Conservation (phyloP, 345 rosid genomes). For the Durio zibethinus region DNA sequence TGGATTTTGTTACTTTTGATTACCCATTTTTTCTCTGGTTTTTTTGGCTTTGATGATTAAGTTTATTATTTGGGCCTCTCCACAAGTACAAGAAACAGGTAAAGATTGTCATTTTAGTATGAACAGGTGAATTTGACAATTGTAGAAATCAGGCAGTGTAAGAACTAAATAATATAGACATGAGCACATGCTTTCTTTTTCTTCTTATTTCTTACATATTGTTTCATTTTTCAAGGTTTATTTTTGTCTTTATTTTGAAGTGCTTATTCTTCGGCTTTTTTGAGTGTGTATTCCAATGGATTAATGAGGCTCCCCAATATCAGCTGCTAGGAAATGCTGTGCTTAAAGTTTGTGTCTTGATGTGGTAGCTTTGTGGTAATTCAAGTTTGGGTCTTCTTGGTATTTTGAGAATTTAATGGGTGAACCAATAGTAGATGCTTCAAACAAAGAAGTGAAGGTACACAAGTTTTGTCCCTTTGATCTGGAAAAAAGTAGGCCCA, state of each 20-base stretch:
- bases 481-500: constrained; percentile 23
- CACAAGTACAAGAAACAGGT: constrained; percentile 39
- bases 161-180: constrained; percentile 4
- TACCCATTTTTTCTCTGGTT: neutral
- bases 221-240: constrained; percentile 8
- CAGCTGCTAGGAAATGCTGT: constrained; percentile 10
- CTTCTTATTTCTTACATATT: constrained; percentile 19
- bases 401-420: constrained; percentile 40
- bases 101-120: constrained; percentile 22
- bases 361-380: constrained; percentile 24
- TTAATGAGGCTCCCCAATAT: constrained; percentile 17
- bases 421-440: constrained; percentile 51
- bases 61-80: constrained; percentile 31
- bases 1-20: constrained; percentile 26
- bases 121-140: constrained; percentile 18
- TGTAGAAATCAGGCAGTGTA: neutral
- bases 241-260: constrained; percentile 32
- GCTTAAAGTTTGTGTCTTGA: constrained; percentile 12
- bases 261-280: constrained; percentile 20
- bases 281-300: constrained; percentile 24
- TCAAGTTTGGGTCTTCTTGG: constrained; percentile 19
- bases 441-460: constrained; percentile 54
- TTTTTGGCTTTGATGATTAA: constrained; percentile 21
- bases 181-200: constrained; percentile 33
- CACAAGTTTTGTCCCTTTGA: constrained; percentile 27